Conservation (phyloP, 2,329 filamentous ascomycete genomes). For the Fusarium tuaranense region DNA sequence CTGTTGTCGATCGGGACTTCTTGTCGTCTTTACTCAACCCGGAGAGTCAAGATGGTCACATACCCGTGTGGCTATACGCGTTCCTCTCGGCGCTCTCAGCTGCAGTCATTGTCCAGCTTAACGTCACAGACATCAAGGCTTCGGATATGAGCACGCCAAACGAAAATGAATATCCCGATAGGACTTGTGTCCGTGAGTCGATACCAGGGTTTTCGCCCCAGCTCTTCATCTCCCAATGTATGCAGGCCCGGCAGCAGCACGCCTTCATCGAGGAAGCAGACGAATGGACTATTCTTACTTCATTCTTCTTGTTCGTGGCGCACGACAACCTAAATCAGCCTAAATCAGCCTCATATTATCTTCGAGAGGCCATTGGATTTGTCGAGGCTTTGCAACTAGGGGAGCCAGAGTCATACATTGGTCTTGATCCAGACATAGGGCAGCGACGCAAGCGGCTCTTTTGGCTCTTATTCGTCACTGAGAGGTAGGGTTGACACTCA, state of each 20-base stretch:
- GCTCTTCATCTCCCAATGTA: constrained; percentile 26
- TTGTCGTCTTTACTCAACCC: constrained; percentile 14
- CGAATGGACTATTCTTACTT: constrained; percentile 37
- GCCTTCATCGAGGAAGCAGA: constrained; percentile 30
- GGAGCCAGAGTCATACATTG: constrained; percentile 22
- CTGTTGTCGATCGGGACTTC: constrained; percentile 26
- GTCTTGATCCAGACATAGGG: constrained; percentile 14
- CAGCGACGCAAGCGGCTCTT: constrained; percentile 33
- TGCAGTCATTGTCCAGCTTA: constrained; percentile 35
- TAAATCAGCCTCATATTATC: constrained; percentile 34
- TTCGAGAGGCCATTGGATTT: constrained; percentile 39
- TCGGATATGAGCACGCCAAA: neutral
- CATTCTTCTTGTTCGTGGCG: constrained; percentile 38
- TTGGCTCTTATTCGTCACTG: constrained; percentile 40
- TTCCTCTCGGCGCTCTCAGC: constrained; percentile 35
- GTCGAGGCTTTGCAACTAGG: constrained; percentile 28
- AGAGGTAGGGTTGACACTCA: constrained; percentile 20
- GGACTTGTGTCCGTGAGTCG: neutral
- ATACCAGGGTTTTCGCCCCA: constrained; percentile 14
- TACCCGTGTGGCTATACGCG: constrained; percentile 8
- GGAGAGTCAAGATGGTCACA: neutral
- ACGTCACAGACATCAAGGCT: constrained; percentile 7
- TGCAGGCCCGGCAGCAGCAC: constrained; percentile 18
- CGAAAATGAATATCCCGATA: neutral
- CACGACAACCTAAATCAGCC: constrained; percentile 31